Conservation (phyloP, 2,329 filamentous ascomycete species). For the Paraphoma sp. region DNA sequence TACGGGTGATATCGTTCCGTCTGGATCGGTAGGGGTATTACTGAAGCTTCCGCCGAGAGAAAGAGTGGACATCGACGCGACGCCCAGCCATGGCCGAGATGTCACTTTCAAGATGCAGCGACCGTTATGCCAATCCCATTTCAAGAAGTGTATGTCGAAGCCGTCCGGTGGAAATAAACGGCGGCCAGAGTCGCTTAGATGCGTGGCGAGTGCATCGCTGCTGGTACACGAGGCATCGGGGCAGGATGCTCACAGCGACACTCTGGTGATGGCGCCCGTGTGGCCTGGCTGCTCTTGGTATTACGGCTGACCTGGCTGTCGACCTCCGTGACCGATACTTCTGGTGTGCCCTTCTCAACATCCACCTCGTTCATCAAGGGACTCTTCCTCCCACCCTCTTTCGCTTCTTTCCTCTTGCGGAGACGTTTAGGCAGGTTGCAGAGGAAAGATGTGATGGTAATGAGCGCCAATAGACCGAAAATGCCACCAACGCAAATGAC, state of each 20-base stretch:
- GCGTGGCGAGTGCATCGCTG: background rate
- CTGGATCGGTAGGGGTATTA: background rate
- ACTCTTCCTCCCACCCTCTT: conserved; percentile 8
- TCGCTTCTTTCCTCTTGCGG: conserved; percentile 6
- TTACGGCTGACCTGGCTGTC: conserved; percentile 4
- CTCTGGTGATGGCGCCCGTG: conserved; percentile 11
- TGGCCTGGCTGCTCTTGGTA: conserved; percentile 7
- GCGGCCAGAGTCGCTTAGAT: background rate
- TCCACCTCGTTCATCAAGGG: conserved; percentile 1
- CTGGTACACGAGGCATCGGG: background rate
- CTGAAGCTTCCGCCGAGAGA: too few relatives aligned
- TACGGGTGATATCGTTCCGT: background rate
- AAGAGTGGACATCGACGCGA: too few relatives aligned
- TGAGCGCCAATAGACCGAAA: conserved; percentile 12
- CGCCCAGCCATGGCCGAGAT: too few relatives aligned
- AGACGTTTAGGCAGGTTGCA: conserved; percentile 18
- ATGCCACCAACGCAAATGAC: conserved; percentile 15
- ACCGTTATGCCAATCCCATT: too few relatives aligned
- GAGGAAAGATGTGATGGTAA: conserved; percentile 12
- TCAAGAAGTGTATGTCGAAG: too few relatives aligned
- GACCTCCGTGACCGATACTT: conserved; percentile 9
- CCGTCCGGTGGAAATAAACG: background rate
- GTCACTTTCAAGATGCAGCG: too few relatives aligned
- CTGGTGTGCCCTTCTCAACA: conserved; percentile 11
- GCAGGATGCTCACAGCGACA: conserved; percentile 10